phyloP scores from a whole-genome alignment of 2,329 filamentous ascomycete species.

The Pyricularia sp. region DNA sequence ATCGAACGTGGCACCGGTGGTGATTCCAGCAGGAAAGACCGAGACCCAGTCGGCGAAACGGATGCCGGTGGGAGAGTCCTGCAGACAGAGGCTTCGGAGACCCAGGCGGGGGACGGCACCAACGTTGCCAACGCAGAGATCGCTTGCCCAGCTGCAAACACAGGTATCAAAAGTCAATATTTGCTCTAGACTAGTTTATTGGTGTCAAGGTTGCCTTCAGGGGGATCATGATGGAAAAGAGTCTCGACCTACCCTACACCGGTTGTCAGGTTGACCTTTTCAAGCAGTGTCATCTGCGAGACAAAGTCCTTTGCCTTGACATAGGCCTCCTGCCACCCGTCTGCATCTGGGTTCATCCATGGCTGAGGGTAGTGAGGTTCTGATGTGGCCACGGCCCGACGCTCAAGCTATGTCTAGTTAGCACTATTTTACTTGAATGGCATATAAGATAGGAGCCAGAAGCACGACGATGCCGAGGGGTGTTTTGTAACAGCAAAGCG shows the following conservation, averaged over 20 bases:
- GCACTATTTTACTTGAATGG: conserved; percentile 6
- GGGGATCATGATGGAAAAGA: background rate
- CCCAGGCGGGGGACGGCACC: conserved; percentile 63
- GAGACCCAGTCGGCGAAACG: conserved; percentile 71
- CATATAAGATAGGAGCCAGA: background rate
- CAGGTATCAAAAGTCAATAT: background rate
- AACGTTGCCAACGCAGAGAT: conserved; percentile 68
- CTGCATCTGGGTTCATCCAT: conserved; percentile 68
- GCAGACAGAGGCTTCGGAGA: conserved; percentile 69
- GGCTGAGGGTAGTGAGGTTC: conserved; percentile 73
- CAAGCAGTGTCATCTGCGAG: conserved; percentile 68
- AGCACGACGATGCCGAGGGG: background rate
- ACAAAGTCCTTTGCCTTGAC: conserved; percentile 69
- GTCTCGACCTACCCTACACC: conserved; percentile 61
- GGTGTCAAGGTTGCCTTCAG: background rate
- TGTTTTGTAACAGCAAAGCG: background rate
- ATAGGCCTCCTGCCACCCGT: conserved; percentile 69
- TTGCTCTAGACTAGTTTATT: no score
- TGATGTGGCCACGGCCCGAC: conserved; percentile 26
- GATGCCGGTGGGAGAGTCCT: conserved; percentile 76
- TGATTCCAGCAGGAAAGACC: conserved; percentile 71
- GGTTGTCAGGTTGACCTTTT: conserved; percentile 94
- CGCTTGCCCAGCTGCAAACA: conserved; percentile 48
- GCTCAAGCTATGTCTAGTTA: conserved; percentile 14
- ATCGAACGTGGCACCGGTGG: conserved; percentile 77